Base-by-base conservation (phyloP, 257 asterid genomes). In the Primulina eburnea region DNA sequence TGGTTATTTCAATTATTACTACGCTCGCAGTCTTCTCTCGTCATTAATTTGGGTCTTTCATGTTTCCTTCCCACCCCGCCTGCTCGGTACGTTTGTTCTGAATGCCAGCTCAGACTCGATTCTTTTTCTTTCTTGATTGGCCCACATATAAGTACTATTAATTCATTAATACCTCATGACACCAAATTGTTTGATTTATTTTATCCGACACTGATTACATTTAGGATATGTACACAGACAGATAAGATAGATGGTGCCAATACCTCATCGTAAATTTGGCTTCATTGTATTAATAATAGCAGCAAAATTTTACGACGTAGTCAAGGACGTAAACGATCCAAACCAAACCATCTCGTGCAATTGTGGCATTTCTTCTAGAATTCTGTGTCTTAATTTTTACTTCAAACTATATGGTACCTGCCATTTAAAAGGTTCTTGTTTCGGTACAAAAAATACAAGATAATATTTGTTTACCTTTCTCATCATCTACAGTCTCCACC, bases 401-500 rank as follows among this genome's bases (percentile, higher is more conserved):
- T 33, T 21, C 63, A 62, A 37, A 24, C 33, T 38, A 2, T 40
- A 32, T 64, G 43, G 26, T 16, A 67, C 1, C 14, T 14, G 38
- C 21, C 60, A 72, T 26, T 17, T 50, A 26, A 52, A 34, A 5
- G 60, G 16, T 16, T 21, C 69, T 21, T 65, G 24, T 64, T 64
- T 20, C 2, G 10, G 20, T 17, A 52, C 20, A 40, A 62, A 26
- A 30, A 40, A 10, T 6, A 78, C 33, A 43, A 28, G 33, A 7
- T 62, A 9, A 59, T 65, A 38, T 53, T 69, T 65, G 32, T 62
- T 74, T 79, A 92, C 98, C 98, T 96, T 96, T 93, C 72, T 83
- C 95, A 79, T 93, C 97, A 80, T 93, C 97, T 50, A 93, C 95
- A 34, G 91, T 89, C 87, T 93, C 97, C 78, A 93, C 98, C 94